These are phyloP conservation scores for Bjerkandera adusta DNA, from an alignment of 1,284 basidiomycete species.

Conservation along the genomic window DNA sequence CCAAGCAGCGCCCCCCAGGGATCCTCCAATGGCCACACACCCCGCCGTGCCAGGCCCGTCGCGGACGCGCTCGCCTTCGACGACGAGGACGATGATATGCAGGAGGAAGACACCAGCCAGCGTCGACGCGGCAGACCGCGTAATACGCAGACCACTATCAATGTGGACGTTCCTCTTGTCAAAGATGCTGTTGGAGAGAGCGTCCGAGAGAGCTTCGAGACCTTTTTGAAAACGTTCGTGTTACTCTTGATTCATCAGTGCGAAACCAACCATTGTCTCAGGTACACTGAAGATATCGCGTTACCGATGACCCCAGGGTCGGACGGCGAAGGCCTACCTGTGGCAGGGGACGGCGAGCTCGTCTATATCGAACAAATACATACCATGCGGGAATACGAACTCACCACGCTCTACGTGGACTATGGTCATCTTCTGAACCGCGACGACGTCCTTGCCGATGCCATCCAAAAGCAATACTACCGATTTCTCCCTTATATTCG, in stretches of 20 bases:
- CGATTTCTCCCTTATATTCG: constrained; percentile 94
- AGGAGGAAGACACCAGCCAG: constrained; percentile 33
- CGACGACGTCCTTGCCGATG: constrained; percentile 90
- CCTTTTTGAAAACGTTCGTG: constrained; percentile 86
- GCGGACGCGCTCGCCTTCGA: constrained; percentile 62
- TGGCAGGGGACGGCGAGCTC: constrained; percentile 59
- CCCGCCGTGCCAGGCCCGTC: constrained; percentile 44
- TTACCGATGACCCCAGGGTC: constrained; percentile 75
- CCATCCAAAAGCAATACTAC: constrained; percentile 94
- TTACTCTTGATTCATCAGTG: not conserved
- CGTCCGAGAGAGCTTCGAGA: constrained; percentile 87
- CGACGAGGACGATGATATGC: constrained; percentile 51
- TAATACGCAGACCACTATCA: constrained; percentile 45
- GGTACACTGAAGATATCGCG: constrained; percentile 79
- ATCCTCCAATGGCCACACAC: constrained; percentile 42
- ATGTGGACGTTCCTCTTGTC: constrained; percentile 78
- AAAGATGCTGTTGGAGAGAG: constrained; percentile 93
- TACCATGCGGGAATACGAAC: constrained; percentile 89
- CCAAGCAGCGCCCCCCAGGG: constrained; percentile 65
- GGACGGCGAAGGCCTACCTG: constrained; percentile 57
- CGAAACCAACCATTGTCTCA: constrained; percentile 29
- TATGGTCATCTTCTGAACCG: constrained; percentile 87
- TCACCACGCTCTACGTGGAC: constrained; percentile 96
- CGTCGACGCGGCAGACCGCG: constrained; percentile 30
- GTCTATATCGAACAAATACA: constrained; percentile 92